Base-by-base conservation (phyloP, 2,329 filamentous ascomycete genomes). In the Talaromyces sp. region DNA sequence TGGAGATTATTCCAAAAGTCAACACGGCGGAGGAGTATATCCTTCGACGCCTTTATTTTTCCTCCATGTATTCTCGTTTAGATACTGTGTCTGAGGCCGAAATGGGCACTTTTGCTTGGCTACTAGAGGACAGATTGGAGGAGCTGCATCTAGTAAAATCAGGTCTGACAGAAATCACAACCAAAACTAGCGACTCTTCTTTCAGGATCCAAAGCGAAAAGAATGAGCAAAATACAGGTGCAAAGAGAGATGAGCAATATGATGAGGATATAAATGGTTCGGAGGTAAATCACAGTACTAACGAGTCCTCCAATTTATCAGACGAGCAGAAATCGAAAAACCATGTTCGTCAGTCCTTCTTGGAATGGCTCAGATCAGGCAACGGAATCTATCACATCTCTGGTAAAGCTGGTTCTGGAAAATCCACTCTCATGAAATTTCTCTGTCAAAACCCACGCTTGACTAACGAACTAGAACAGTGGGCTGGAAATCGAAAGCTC, bases 401-500 rank as follows among this genome's bases (percentile, higher is more conserved):
- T 27, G 82, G 82, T 1, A 83, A 81, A 56, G 76, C 81, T 0
- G 81, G 81, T 19, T 79, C 79, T 13, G 81, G 81, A 7, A 83
- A 83, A 63, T 82, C 81, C 0, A 83, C 80, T 0, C 65, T 83
- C n/a, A 81, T 83, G 78, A 82, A 81, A 63, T 77, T 77, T 60
- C 70, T 81, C 3, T 73, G 65, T 57, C 68, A 75, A 33, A 69
- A 76, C 27, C n/a, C 67, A 1, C 66, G 66, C 1, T 75, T 77
- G 3, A 65, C 52, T 8, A 37, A 71, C 3, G 65, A 67, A 25
- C 70, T 83, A 0, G 41, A 71, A 3, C 41, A 65, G 0, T 84
- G 81, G 81, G 74, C 79, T 0, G 68, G 49, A 0, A 62, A 65
- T 0, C 67, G 68, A 2, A 69, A 70, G 3, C 64, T 79, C 3